Base-by-base conservation (phyloP, 192 early-diverging fungal species). In the Backusella morwellensis region DNA sequence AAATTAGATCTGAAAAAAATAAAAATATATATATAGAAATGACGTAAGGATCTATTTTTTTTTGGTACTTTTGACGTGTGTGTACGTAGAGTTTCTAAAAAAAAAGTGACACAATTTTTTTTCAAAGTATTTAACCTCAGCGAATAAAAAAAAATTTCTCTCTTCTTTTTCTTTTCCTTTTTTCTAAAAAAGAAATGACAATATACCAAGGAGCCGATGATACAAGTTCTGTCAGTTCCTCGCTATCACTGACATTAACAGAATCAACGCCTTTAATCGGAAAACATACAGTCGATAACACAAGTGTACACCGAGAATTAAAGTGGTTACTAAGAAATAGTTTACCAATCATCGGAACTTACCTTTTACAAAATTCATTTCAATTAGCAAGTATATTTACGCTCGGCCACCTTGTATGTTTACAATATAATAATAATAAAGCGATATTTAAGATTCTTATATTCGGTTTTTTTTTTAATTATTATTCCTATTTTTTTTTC, bases 271-370 rank as follows among this genome's bases (percentile, higher is more conserved):
- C 70, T 29, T 71, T 71, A 71, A 41, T 26, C 12, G 26, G 70
- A 17, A 47, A 71, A 29, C 12, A 44, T 42, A 4, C 68, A 70
- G 32, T 69, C 17, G 70, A 71, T 71, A n/a, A 71, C 17, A 71
- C 70, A 29, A 71, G 36, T 12, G 15, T 71, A 17, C 36, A 29
- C 17, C 70, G 52, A 73, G 80, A 81, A 66, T 40, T 77, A 41
- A 70, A 47, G 29, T 83, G 82, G 82, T 50, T 83, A 17, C 74
- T 83, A 3, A 72, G 66, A 50, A 86, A 87, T 50, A 81, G 87
- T n/a, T 8, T 81, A 21, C 80, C 80, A 9, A 71, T 81, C 15
- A 66, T 81, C 21, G 73, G 73, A 56, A 77, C 80, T 1, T 81
- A 81, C 44, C 36, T 81, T 26, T 42, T 81, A 29, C 80, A 81